Conservation (phyloP, 331 rosid genomes). For the Prunus yedoensis region DNA sequence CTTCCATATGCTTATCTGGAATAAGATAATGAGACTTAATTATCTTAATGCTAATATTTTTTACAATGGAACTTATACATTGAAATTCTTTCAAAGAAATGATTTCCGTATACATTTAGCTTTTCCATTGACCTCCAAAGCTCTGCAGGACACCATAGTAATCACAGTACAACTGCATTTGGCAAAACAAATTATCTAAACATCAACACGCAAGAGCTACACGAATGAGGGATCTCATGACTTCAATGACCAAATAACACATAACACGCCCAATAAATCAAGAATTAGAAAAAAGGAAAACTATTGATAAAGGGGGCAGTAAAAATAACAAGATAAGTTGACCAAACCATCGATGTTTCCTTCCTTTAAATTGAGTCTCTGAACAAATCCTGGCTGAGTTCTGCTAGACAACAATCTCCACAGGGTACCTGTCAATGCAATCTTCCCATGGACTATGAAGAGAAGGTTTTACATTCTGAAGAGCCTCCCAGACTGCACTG, state of each 20-base stretch:
- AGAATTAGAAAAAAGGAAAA: not conserved
- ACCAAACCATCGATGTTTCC: not conserved
- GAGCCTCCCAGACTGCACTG: constrained; percentile 80
- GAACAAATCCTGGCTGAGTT: constrained; percentile 3
- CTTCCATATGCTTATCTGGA: constrained; percentile 1
- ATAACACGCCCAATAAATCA: constrained; percentile 13
- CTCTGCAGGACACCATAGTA: not conserved
- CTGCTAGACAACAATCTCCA: constrained; percentile 28
- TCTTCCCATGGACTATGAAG: constrained; percentile 64
- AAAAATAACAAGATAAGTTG: not conserved
- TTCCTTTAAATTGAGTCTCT: not conserved
- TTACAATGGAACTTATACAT: constrained; percentile 17
- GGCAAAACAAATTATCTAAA: constrained; percentile 6
- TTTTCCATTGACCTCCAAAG: constrained; percentile 7
- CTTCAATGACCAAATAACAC: constrained; percentile 21
- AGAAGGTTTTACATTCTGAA: constrained; percentile 50
- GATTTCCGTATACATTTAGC: not conserved
- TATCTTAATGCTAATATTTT: not conserved
- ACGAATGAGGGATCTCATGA: too few species aligned
- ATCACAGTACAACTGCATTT: constrained; percentile 5
- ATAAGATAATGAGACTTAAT: not conserved
- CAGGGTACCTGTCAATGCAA: constrained; percentile 61
- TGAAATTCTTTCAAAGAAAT: constrained; percentile 22
- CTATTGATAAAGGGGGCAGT: not conserved
- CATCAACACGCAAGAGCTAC: not conserved